Percentiles rank a stretch among this genome's conserved stretches.
Evolutionary conservation across 257 asterid genomes (phyloP).

Genomic region (Solanum paucissectum): DNA sequence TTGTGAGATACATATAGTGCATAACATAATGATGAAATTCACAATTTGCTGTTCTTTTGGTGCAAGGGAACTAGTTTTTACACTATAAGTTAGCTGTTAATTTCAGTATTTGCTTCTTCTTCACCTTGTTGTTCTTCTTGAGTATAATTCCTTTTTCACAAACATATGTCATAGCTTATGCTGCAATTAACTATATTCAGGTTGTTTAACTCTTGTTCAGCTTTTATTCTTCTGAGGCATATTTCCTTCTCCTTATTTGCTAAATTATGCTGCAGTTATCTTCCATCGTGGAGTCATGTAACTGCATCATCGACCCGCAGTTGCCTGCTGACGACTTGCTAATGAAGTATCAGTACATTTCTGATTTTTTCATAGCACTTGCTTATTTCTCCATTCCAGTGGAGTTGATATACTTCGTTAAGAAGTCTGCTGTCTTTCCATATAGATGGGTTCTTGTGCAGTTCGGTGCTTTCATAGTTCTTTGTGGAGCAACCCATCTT

Average conservation of each 20-base stretch:
- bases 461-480: constrained; percentile 97
- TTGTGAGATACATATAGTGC: not conserved
- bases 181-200: not conserved
- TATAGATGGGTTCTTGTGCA: constrained; percentile 99
- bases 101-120: not conserved
- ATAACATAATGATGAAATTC: not conserved
- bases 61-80: not conserved
- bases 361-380: constrained; percentile 97
- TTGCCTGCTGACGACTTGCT: constrained; percentile 89
- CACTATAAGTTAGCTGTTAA: not conserved
- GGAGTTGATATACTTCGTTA: constrained; percentile 91
- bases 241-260: not conserved
- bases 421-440: constrained; percentile 96
- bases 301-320: constrained; percentile 90
- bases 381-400: constrained; percentile 97
- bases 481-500: constrained; percentile 95
- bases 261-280: not conserved
- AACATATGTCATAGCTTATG: not conserved
- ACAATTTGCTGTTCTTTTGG: not conserved
- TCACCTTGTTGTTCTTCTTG: not conserved
- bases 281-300: constrained; percentile 49
- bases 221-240: not conserved
- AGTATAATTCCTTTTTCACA: not conserved
- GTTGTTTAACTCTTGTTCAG: not conserved
- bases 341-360: constrained; percentile 92